Evolutionary conservation across 768 basidiomycete genomes (phyloP), one percentile per base, ranked within the genome.

Genomic region (Strobilomyces echinocephalus): DNA sequence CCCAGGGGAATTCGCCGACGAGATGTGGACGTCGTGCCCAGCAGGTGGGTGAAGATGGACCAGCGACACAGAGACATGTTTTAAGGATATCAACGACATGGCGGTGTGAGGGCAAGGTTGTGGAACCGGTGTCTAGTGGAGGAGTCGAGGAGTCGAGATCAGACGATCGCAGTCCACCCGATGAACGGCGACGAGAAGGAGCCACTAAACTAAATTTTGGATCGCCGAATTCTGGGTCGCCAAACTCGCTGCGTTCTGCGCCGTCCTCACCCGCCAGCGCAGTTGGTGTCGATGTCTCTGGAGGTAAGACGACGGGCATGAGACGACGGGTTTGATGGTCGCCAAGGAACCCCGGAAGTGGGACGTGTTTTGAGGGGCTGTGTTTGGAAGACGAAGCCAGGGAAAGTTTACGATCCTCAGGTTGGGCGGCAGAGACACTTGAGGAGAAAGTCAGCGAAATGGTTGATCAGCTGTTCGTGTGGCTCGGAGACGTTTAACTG

Each of bases 1-100:
- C 2, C 85, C 87, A 9, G 77, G 75, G 74, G 58, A 73, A 79
- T 12, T 70, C 69, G 30, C 80, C 79, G 26, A 81, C 64, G 24
- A 68, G 56, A 24, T 49, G 21, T 0, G 66, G 59, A 55, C 0
- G 60, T 36, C 2, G 43, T 52, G 1, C 64, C 65, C 2, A 71
- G 45, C 10, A 70, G 41, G 48, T 70, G 70, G 26, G 66, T 70
- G 43, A 71, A 70, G 26, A 71, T 60, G 33, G 70, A 70, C 49
- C 63, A 57, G 34, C 60, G 64, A 30, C 52, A 52, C 20, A 70
- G 40, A 1, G 55, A 51, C 6, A 68, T 63, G 7, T 56, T 24
- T 4, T 1, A 66, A 57, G 0, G 68, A 66, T 11, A 43, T 55
- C 44, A 72, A 49, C 31, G 12, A n/a, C 63, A 72, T 70, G 47